Evolutionary conservation across 164 flowering plant species (phyloP), one percentile per base, ranked within the genome.

Genomic region (Cinnamomum chago): DNA sequence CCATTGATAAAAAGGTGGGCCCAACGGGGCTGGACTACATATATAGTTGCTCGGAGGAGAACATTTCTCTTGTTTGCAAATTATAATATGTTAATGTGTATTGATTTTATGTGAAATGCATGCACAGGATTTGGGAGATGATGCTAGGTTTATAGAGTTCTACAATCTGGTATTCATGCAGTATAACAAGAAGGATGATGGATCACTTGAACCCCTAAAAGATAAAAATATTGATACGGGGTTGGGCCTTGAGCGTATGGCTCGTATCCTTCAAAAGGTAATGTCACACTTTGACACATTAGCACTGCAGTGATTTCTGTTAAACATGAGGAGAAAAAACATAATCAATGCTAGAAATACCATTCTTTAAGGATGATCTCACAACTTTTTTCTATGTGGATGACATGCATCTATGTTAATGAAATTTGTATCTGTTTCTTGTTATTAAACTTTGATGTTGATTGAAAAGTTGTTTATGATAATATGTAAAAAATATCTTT

Each of bases 101-200:
- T 60, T 68, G 18, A 55, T 18, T 64, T 64, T 62, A n/a, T 5
- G 28, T 10, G 23, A 51, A 58, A 50, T 70, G 28, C 24, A 71
- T 76, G 69, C 77, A 70, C 88, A 94, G 97, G 97, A 91, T 86
- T 85, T 95, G 72, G 91, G 89, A 67, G 99, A 95, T 93, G 98
- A 95, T 83, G 80, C 82, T 25, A 89, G 98, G 83, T 95, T 95
- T 78, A 85, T 95, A 76, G 98, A 95, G 83, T 92, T 95, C 79
- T 92, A 95, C 84, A 95, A 95, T 77, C 83, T 95, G 72, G 97
- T 95, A 25, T 95, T 95, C 84, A 93, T 95, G 99, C 92, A 93
- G 84, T 95, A 84, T 80, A 95, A 93, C 82, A 92, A 81, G 78
- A 86, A 74, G 76, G 97, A 93, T 67, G 97, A 91, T 83, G 95